Base-by-base conservation (phyloP, 78 protist genomes). In the slime mould (Dictyostelium discoideum) region DNA sequence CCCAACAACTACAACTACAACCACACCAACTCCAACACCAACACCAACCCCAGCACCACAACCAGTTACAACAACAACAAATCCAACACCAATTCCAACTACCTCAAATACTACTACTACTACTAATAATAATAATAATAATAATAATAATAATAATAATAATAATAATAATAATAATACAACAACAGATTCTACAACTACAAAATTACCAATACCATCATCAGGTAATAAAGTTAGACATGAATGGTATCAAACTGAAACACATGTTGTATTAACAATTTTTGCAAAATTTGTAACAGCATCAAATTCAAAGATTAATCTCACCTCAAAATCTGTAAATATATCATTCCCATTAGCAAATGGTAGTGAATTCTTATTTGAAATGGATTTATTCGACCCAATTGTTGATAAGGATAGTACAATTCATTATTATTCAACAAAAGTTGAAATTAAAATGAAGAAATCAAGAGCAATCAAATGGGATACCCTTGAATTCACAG, bases 181-280 rank as follows among this genome's bases (percentile, higher is more conserved):
- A 14, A 63, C 96, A 18, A 48, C 97, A n/a, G 87, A 86, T 50
- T 54, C 76, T 54, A 24, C 84, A 26, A 54, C 85, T 10, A 94
- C 96, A 74, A 29, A 50, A 82, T 72, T 90, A 48, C 95, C 95
- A 67, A 46, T 90, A 32, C 95, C 95, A 83, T 90, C 95, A 46
- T 67, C 84, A 24, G 95, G 95, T 37, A 72, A 86, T 37, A 84
- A 80, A 37, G 93, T 85, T 42, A 97, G 85, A 69, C 97, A 93
- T 76, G 98, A 97, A 76, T 97, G 98, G 97, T 96, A 89, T 42
- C 97, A 97, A 87, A 97, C 92, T 16, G 85, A 80, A n/a, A 48
- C 90, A 67, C 93, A 94, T 39, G 96, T 97, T 44, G 76, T 74
- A 7, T 69, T 97, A 18, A 88, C 96, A 8, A 81, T 97, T 32